Percentiles rank a stretch among this genome's conserved stretches.
phyloP scores from a whole-genome alignment of 106 monocot genomes.

The Agapanthus africanus region DNA sequence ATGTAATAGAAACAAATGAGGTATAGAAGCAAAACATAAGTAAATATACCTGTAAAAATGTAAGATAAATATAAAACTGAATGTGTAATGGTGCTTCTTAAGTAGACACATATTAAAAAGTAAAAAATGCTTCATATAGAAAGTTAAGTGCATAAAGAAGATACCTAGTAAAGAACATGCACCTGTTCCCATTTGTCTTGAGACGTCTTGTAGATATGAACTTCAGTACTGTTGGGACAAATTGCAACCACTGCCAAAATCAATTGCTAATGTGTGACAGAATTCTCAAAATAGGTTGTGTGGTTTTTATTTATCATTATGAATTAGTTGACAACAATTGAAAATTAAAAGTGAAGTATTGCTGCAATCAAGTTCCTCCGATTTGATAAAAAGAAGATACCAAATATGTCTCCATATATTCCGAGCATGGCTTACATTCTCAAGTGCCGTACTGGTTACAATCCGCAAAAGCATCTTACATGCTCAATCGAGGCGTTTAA shows the following conservation, averaged over 20 bases:
- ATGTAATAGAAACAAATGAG: neutral
- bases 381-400: neutral
- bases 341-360: neutral
- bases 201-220: constrained; percentile 55
- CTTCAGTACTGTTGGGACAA: constrained; percentile 77
- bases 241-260: constrained; percentile 60
- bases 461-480: no score
- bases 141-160: neutral
- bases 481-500: no score
- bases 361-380: neutral
- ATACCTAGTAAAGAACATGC: constrained; percentile 71
- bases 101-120: neutral
- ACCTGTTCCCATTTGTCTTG: constrained; percentile 58
- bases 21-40: neutral
- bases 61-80: neutral
- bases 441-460: no score
- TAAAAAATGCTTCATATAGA: neutral
- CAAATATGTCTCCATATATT: neutral
- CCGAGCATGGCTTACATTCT: no score
- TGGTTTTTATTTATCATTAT: no score
- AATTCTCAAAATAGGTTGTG: neutral
- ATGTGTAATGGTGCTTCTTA: neutral
- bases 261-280: neutral
- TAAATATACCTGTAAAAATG: neutral
- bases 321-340: no score